Evolutionary conservation across 352 stramenopile species (phyloP).

Genomic region (Phytophthora agathidicida): DNA sequence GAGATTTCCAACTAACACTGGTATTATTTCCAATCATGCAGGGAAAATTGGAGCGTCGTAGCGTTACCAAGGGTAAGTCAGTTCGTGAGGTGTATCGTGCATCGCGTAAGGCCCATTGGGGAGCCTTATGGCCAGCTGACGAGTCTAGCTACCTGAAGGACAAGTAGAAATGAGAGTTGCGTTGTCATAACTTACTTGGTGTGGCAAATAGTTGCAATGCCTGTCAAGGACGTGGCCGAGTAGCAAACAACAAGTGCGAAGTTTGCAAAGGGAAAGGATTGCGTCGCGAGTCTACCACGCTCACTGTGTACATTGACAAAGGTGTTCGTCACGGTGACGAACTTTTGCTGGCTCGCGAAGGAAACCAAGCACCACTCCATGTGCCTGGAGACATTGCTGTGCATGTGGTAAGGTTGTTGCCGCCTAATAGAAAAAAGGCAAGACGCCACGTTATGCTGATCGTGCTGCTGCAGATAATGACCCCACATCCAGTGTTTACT

Average conservation of each 20-base stretch:
- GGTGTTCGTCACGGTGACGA: constrained; percentile 48
- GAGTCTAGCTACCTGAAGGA: constrained; percentile 68
- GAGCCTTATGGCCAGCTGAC: constrained; percentile 73
- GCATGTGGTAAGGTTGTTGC: constrained; percentile 5
- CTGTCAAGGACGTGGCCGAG: constrained; percentile 41
- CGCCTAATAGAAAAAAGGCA: too few species aligned
- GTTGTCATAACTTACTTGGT: too few species aligned
- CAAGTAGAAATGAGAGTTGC: constrained; percentile 23
- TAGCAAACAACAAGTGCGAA: constrained; percentile 44
- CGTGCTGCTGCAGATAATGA: constrained; percentile 1
- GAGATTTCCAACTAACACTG: constrained; percentile 7
- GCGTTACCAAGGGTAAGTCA: constrained; percentile 76
- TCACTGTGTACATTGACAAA: constrained; percentile 32
- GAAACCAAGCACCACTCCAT: not conserved
- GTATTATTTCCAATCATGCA: constrained; percentile 28
- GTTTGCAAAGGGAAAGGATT: constrained; percentile 39
- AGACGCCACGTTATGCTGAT: not conserved
- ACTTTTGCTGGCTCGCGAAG: constrained; percentile 17
- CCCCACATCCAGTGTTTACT: constrained; percentile 59
- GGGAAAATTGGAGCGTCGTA: constrained; percentile 78
- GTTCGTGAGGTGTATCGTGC: constrained; percentile 84
- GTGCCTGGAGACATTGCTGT: constrained; percentile 2
- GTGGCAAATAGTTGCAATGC: constrained; percentile 31
- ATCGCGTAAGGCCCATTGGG: constrained; percentile 85
- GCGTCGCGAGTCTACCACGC: constrained; percentile 22